These are phyloP conservation scores for Pichia cephalocereana DNA, from an alignment of 805 yeast species.

Conservation along the genomic window DNA sequence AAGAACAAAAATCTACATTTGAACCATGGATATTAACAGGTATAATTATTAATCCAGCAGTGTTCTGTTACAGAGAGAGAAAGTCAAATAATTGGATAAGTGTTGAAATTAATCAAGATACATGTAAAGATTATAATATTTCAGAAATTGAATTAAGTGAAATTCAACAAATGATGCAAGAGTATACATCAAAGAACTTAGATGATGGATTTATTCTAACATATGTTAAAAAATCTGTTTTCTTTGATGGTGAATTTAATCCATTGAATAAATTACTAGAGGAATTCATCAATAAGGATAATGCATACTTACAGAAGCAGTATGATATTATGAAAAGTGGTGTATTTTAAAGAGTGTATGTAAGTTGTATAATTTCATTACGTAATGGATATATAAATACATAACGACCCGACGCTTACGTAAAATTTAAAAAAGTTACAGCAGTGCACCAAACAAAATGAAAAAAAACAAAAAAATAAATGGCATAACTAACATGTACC, in stretches of 20 bases:
- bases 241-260: constrained; percentile 6
- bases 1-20: constrained; percentile 10
- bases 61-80: constrained; percentile 24
- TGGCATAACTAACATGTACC: too few species aligned
- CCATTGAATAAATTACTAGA: constrained; percentile 19
- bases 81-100: constrained; percentile 22
- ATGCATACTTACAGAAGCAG: constrained; percentile 13
- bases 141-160: constrained; percentile 18
- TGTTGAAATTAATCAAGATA: constrained; percentile 22
- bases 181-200: constrained; percentile 17
- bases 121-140: constrained; percentile 18
- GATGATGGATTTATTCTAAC: constrained; percentile 26
- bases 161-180: constrained; percentile 16
- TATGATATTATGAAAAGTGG: neutral
- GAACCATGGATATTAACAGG: constrained; percentile 34
- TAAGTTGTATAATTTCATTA: too few species aligned
- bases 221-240: constrained; percentile 25
- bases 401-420: neutral
- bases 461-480: too few species aligned
- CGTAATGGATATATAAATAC: neutral
- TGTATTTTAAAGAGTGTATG: too few species aligned
- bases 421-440: too few species aligned
- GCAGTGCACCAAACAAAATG: too few species aligned
- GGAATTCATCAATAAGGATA: constrained; percentile 27
- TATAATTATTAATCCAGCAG: constrained; percentile 24